Evolutionary conservation across 1,284 basidiomycete genomes (phyloP).

Genomic region (Cutaneotrichosporon cavernicola): DNA sequence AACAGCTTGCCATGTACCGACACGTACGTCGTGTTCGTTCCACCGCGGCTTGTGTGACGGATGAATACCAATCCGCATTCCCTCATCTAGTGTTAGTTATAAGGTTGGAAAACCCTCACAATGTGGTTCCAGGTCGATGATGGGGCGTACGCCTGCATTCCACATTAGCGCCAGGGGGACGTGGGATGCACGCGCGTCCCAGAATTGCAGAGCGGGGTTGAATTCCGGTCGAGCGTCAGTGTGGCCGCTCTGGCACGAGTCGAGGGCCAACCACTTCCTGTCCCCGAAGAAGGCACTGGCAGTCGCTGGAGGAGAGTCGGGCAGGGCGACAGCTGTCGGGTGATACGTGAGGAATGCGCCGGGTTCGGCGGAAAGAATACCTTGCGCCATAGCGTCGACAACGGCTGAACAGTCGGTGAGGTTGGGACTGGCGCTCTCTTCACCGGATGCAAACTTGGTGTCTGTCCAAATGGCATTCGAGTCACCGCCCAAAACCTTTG

Average conservation of each 20-base stretch:
- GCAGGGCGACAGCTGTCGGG: neutral
- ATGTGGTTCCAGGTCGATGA: constrained; percentile 31
- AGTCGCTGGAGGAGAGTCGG: neutral
- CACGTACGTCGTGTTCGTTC: constrained; percentile 24
- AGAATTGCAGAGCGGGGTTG: constrained; percentile 14
- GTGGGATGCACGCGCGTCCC: constrained; percentile 19
- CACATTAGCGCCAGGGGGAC: constrained; percentile 4
- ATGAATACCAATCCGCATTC: constrained; percentile 2
- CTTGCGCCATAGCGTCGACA: constrained; percentile 20
- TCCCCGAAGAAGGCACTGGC: constrained; percentile 20
- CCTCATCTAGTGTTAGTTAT: constrained; percentile 10
- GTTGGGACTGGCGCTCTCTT: no score
- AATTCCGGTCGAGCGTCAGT: neutral
- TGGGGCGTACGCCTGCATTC: constrained; percentile 18
- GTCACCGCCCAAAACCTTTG: constrained; percentile 31
- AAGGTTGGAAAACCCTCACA: constrained; percentile 21
- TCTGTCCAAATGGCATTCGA: constrained; percentile 27
- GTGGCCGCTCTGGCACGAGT: constrained; percentile 26
- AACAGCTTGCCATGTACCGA: constrained; percentile 27
- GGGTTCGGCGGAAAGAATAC: constrained; percentile 11
- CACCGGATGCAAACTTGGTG: constrained; percentile 1
- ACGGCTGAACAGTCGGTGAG: constrained; percentile 15
- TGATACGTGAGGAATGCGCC: constrained; percentile 26
- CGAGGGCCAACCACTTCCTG: constrained; percentile 23
- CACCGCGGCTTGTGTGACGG: constrained; percentile 12